Percentiles rank a stretch among this genome's conserved stretches.
Evolutionary conservation across 2,329 filamentous ascomycete genomes (phyloP).

Genomic region (Didymosphaeria variabile): DNA sequence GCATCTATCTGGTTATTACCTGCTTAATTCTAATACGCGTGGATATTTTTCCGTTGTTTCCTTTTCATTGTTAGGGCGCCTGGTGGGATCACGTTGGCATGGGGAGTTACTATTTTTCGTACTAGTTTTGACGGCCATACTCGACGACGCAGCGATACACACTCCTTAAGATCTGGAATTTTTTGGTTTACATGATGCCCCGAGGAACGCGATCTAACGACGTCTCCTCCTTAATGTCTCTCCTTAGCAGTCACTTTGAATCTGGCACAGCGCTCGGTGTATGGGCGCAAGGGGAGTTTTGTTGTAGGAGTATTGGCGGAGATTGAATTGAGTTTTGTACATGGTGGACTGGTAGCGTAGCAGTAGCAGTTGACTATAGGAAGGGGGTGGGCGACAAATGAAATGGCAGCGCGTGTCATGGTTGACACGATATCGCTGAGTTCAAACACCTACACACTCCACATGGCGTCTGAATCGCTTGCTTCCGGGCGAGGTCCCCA

Average conservation of each 20-base stretch:
- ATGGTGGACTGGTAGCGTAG: neutral
- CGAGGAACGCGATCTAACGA: slow-evolving; percentile 5
- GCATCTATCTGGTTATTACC: slow-evolving; percentile 12
- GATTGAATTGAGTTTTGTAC: neutral
- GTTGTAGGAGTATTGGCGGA: slow-evolving; percentile 7
- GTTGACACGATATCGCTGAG: slow-evolving; percentile 4
- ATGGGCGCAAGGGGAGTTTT: neutral
- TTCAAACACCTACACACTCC: neutral
- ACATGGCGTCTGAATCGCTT: neutral
- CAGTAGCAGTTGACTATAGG: neutral
- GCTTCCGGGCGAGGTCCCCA: neutral
- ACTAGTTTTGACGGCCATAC: slow-evolving; percentile 1
- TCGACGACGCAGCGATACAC: slow-evolving; percentile 10
- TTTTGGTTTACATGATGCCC: slow-evolving; percentile 11
- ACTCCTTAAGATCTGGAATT: slow-evolving; percentile 15
- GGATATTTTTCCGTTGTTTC: neutral
- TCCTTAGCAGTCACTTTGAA: slow-evolving; percentile 3
- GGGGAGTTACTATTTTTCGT: slow-evolving; percentile 1
- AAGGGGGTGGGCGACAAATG: neutral
- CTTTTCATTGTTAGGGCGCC: slow-evolving; percentile 12
- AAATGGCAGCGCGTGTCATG: slow-evolving; percentile 8
- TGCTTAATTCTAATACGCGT: slow-evolving; percentile 11
- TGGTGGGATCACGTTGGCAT: neutral
- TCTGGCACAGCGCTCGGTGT: slow-evolving; percentile 7
- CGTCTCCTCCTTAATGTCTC: slow-evolving; percentile 10